Base-by-base conservation (phyloP, 164 flowering plant species). In the Vitis rotundifolia region DNA sequence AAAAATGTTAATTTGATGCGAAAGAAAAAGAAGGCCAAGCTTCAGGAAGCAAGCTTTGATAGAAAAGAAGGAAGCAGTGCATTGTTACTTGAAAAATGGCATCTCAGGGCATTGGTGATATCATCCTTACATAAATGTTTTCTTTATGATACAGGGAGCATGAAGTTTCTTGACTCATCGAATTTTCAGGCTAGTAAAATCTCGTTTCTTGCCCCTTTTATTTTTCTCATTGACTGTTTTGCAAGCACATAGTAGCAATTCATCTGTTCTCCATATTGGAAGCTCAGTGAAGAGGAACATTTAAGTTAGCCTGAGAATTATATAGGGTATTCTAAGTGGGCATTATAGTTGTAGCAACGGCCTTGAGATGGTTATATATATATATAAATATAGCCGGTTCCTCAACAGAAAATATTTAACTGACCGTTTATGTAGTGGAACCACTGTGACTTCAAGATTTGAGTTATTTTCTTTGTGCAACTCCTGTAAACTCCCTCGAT, bases 81-180 rank as follows among this genome's bases (percentile, higher is more conserved):
- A 1, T 29, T 78, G 28, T 81, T 91, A 19, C 73, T 82, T 69
- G 68, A 63, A 71, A 79, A 61, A 57, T 94, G 99, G 99, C 94
- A 94, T 75, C 80, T 94, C 37, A 83, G 93, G 70, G 85, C 91
- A 15, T 76, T 92, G 73, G 74, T 94, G 28, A 60, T 92, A 60
- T 89, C 91, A 5, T 86, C 98, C 29, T 81, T 94, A 59, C 88
- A 90, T 60, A 92, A 94, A 64, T 91, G 97, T 72, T 94, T 94
- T 68, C 85, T 91, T 10, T 85, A 88, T 82, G 99, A 94, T 74
- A 81, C 86, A 61, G 99, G 91, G 58, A 87, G 64, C 69, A 64
- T 68, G 66, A 90, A 92, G 81, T 91, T 94, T 73, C 97, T 94
- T 5, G 94, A 90, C 73, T 78, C 90, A 11, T 62, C 86, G 19